Conservation (phyloP, 805 yeast genomes). For the Candida morakotiae region DNA sequence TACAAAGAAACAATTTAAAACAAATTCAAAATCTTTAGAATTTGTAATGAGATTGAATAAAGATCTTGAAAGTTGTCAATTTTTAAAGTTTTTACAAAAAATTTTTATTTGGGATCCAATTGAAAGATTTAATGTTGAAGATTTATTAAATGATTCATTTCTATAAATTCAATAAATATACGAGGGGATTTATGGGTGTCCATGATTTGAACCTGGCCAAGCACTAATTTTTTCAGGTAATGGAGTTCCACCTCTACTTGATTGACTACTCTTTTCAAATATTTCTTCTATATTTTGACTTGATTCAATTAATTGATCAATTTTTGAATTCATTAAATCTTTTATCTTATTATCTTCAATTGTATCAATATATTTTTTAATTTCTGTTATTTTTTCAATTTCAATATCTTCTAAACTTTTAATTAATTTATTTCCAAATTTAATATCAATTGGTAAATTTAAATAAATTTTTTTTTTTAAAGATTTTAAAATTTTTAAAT, state of each 20-base stretch:
- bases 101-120: conserved; percentile 37
- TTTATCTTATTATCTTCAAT: conserved; percentile 16
- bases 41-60: conserved; percentile 20
- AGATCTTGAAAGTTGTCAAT: conserved; percentile 11
- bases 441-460: conserved; percentile 50
- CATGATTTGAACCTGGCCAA: conserved; percentile 70
- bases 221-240: conserved; percentile 41
- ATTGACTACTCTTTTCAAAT: conserved; percentile 11
- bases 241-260: conserved; percentile 24
- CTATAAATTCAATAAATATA: conserved; percentile 8
- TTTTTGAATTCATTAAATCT: conserved; percentile 1
- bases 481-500: conserved; percentile 40
- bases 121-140: conserved; percentile 22
- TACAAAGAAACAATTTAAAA: conserved; percentile 20
- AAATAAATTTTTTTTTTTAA: conserved; percentile 39
- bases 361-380: conserved; percentile 16
- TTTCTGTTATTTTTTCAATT: conserved; percentile 20
- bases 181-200: conserved; percentile 31
- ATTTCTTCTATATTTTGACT: conserved; percentile 7
- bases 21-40: conserved; percentile 28
- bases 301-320: conserved; percentile 3
- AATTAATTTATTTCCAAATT: conserved; percentile 44
- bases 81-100: conserved; percentile 23
- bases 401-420: conserved; percentile 28
- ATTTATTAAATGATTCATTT: conserved; percentile 23